These are phyloP conservation scores for Cercospora sp. DNA, from an alignment of 2,329 filamentous ascomycete genomes.

Conservation along the genomic window DNA sequence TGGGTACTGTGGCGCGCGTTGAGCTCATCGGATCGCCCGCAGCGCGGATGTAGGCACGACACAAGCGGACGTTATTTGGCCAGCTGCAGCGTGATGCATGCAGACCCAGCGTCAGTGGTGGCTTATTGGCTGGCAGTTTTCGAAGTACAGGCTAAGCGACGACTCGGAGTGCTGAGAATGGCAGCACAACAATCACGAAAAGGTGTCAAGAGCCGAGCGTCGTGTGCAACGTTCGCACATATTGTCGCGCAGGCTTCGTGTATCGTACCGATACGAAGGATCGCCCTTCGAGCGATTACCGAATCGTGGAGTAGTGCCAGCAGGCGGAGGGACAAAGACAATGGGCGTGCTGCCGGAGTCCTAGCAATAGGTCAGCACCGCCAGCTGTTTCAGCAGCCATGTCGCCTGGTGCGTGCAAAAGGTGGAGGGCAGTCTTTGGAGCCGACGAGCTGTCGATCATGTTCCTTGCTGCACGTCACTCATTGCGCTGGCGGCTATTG, in stretches of 20 bases:
- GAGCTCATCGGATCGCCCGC: conserved; percentile 16
- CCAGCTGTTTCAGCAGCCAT: conserved; percentile 10
- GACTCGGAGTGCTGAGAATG: conserved; percentile 16
- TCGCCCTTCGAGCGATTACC: conserved; percentile 1
- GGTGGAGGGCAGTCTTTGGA: neutral
- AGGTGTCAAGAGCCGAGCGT: conserved; percentile 13
- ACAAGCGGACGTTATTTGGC: conserved; percentile 17
- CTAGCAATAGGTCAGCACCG: conserved; percentile 7
- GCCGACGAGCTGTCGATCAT: conserved; percentile 7
- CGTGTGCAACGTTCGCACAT: conserved; percentile 19
- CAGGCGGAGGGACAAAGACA: conserved; percentile 9
- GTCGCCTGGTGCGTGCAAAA: neutral
- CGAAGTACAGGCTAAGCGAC: conserved; percentile 25
- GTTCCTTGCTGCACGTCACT: conserved; percentile 17
- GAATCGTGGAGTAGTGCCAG: neutral
- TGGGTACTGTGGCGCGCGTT: conserved; percentile 26
- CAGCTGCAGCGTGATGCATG: conserved; percentile 26
- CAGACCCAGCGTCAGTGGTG: conserved; percentile 13
- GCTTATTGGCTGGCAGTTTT: conserved; percentile 25
- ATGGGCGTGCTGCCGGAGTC: neutral
- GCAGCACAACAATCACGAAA: conserved; percentile 18
- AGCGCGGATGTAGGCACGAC: conserved; percentile 18
- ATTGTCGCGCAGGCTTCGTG: conserved; percentile 15
- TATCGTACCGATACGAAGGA: conserved; percentile 17
- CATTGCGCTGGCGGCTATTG: conserved; percentile 9